Evolutionary conservation across 2,329 filamentous ascomycete genomes (phyloP), one percentile per base, ranked within the genome.

Genomic region (Penicillium sp.): DNA sequence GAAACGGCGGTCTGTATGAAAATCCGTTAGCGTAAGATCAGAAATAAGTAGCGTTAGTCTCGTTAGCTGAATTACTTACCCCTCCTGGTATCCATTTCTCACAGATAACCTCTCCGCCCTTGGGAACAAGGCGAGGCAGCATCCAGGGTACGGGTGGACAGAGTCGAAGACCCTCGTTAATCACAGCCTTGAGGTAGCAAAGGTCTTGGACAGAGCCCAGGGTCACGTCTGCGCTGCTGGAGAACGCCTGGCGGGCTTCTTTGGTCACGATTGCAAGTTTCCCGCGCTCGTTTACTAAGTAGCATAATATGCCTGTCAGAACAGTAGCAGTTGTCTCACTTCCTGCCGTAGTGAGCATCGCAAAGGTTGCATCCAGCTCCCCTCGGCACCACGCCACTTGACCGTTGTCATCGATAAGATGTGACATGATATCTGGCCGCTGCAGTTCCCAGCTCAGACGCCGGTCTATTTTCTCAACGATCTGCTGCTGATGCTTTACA

Each of bases 131-230:
- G 12, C 53, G 53, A 12, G 48, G 86, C 52, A 87, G 68, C 0
- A 88, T 90, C 42, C 89, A 65, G 0, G 87, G 84, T 0, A 91
- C 86, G 0, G 89, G 88, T 1, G 85, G 75, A 73, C 81, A 86
- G 66, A 87, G 79, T 37, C 90, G 87, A 40, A 92, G 80, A 9
- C 86, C 81, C 72, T 94, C 90, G 65, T 81, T 85, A 68, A 87
- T 85, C 8, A 93, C 84, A 31, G 89, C 89, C 67, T 88, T 85
- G 37, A 92, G 82, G 70, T 91, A 93, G 4, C 87, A 85, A 71
- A 92, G 81, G 7, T 31, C 7, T 14, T 22, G 46, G 23, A 29
- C 42, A 3, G 25, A 46, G 15, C 12, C n/a, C 8, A 43, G 15
- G 4, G 52, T 49, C 18, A 43, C 40, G 20, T 37, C 9, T 14